Base-by-base conservation (phyloP, 2,329 filamentous ascomycete species). In the Colletotrichum somersetense region DNA sequence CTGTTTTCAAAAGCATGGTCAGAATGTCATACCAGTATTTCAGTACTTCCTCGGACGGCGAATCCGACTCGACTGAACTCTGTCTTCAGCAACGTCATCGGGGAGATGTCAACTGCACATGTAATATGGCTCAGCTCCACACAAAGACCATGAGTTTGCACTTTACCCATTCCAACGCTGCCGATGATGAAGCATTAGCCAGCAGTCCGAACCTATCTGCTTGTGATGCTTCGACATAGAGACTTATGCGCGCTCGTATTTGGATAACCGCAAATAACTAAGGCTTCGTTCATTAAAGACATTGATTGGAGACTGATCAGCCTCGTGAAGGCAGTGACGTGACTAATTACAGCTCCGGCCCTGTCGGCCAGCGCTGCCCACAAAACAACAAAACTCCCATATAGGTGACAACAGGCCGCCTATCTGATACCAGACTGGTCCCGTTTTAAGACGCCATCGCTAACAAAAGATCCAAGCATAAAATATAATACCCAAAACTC, bases 401-500 rank as follows among this genome's bases (percentile, higher is more conserved):
- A 46, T 40, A n/a, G 20, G 63, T 18, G 33, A 55, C 18, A 23
- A 52, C 18, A 44, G 8, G 42, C 67, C 46, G 26, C 53, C 57
- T 30, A 56, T 62, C 52, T 62, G 26, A 71, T 67, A 73, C 67
- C 67, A 66, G 67, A 62, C 67, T 66, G 40, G 35, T 62, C 67
- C 71, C 38, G 18, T 58, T 62, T 71, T 73, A 35, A 62, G 57
- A 73, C 71, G 71, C 71, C 71, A 57, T 67, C 71, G 71, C 71
- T 72, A 59, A 62, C 58, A 71, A 71, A 67, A 20, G 46, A 67
- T 46, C 62, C 40, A 35, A 26, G 26, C 23, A 56, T 61, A 40
- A 71, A 48, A 35, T 35, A 58, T 20, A 26, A 26, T 40, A 58
- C 46, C 71, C 71, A 46, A 48, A 57, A 73, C 71, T 66, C 71